A percentile compares a stretch with the other conserved stretches of the same genome.
phyloP scores from a whole-genome alignment of 2,329 filamentous ascomycete species.

The Bipolaris victoriae region DNA sequence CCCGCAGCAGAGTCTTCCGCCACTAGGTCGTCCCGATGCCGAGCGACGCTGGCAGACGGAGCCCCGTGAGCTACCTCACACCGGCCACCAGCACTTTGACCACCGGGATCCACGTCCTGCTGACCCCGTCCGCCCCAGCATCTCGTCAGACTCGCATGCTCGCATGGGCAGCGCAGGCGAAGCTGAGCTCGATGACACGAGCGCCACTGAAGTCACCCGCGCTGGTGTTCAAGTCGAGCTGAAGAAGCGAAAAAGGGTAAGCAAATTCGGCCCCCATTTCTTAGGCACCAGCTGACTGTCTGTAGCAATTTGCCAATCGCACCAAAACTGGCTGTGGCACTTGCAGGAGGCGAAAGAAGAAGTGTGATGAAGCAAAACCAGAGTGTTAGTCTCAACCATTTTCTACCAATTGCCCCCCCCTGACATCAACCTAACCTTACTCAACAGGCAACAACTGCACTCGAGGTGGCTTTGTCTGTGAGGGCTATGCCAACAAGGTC shows the following conservation, averaged over 20 bases:
- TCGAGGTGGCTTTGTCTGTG: slow-evolving; percentile 87
- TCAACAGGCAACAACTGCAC: slow-evolving; percentile 73
- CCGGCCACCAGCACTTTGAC: slow-evolving; percentile 34
- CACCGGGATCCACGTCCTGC: slow-evolving; percentile 35
- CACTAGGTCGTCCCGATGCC: slow-evolving; percentile 33
- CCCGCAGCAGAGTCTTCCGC: slow-evolving; percentile 34
- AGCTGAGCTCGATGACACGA: slow-evolving; percentile 24
- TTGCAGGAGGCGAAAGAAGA: slow-evolving; percentile 92
- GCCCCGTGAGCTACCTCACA: slow-evolving; percentile 32
- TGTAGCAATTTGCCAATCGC: slow-evolving; percentile 82
- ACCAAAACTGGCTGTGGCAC: slow-evolving; percentile 97
- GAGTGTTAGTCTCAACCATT: slow-evolving; percentile 71
- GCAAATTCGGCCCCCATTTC: slow-evolving; percentile 37
- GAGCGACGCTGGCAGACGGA: slow-evolving; percentile 41
- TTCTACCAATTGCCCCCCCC: background rate
- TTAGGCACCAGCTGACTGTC: slow-evolving; percentile 17
- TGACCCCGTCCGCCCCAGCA: slow-evolving; percentile 21
- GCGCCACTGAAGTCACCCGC: slow-evolving; percentile 50
- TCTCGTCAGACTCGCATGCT: slow-evolving; percentile 21
- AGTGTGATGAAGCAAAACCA: slow-evolving; percentile 93
- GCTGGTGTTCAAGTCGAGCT: slow-evolving; percentile 56
- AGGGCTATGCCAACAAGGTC: slow-evolving; percentile 83
- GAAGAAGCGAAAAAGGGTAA: slow-evolving; percentile 52
- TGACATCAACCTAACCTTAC: slow-evolving; percentile 2
- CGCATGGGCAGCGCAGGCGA: slow-evolving; percentile 17